Evolutionary conservation across 2,329 filamentous ascomycete genomes (phyloP).

Genomic region (Ceratocystis harringtonii): DNA sequence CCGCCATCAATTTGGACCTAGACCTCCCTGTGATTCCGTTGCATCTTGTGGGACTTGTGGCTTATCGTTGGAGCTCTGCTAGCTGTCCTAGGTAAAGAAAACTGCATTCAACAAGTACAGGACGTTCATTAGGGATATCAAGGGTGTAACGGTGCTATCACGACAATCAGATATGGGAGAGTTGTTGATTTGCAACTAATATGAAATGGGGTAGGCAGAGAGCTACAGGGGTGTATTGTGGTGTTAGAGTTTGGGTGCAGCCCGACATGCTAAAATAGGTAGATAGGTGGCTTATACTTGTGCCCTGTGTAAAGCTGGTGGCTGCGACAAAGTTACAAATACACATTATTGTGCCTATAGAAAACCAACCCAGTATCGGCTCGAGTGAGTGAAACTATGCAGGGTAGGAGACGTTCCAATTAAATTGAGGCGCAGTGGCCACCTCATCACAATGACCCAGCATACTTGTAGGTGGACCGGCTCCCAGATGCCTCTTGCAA

Average conservation of each 20-base stretch:
- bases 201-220: neutral
- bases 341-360: neutral
- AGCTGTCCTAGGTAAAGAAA: neutral
- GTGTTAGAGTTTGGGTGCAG: neutral
- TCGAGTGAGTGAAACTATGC: neutral
- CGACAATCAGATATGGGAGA: neutral
- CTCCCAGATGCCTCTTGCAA: neutral
- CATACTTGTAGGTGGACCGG: too few relatives aligned
- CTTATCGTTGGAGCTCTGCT: neutral
- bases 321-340: neutral
- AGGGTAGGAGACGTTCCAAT: too few relatives aligned
- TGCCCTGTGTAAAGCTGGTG: too few relatives aligned
- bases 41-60: neutral
- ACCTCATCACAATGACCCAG: too few relatives aligned
- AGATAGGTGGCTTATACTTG: neutral
- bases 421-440: too few relatives aligned
- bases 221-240: neutral
- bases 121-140: neutral
- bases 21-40: neutral
- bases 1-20: neutral
- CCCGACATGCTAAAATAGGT: neutral
- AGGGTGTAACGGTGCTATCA: neutral
- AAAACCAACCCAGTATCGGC: neutral
- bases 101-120: neutral
- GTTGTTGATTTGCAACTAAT: neutral